A percentile compares a stretch with the other conserved stretches of the same genome.
Evolutionary conservation across 2,329 filamentous ascomycete genomes (phyloP).

Genomic region (Taxawa tesnikishii): DNA sequence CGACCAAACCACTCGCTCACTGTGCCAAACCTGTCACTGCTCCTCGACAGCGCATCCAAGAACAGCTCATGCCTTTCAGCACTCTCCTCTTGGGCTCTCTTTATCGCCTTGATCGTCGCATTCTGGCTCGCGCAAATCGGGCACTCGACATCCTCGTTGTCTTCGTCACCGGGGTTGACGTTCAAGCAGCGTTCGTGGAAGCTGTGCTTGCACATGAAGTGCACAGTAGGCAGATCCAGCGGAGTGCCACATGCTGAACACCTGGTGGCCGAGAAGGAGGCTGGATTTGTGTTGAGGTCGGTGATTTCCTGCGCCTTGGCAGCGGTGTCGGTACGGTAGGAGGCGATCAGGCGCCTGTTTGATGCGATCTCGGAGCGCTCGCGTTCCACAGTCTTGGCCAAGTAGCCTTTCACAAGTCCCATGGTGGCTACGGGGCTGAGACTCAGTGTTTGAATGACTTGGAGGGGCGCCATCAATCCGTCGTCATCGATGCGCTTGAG

Average conservation of each 20-base stretch:
- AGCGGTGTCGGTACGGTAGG: constrained; percentile 74
- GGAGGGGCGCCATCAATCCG: constrained; percentile 85
- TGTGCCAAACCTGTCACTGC: constrained; percentile 76
- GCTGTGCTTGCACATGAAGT: constrained; percentile 93
- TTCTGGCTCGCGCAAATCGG: constrained; percentile 76
- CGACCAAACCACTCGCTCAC: constrained; percentile 91
- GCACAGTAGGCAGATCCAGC: constrained; percentile 79
- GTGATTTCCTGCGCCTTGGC: constrained; percentile 66
- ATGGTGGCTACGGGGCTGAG: constrained; percentile 79
- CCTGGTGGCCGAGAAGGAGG: constrained; percentile 80
- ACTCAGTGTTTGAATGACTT: constrained; percentile 86
- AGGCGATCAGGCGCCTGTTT: constrained; percentile 70
- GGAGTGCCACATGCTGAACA: constrained; percentile 70
- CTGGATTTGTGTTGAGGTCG: constrained; percentile 65
- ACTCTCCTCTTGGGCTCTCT: constrained; percentile 74
- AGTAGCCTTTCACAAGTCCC: constrained; percentile 92
- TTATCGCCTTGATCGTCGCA: constrained; percentile 76
- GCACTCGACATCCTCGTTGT: constrained; percentile 62
- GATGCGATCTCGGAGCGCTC: constrained; percentile 74
- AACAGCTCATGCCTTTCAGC: constrained; percentile 85
- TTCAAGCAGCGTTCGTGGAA: constrained; percentile 90
- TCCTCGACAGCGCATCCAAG: constrained; percentile 61
- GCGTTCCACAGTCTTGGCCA: constrained; percentile 75
- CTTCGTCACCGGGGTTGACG: constrained; percentile 30
- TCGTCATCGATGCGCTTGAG: constrained; percentile 80